Evolutionary conservation across 2,329 filamentous ascomycete species (phyloP).

Genomic region (Coniochaeta hoffmannii): DNA sequence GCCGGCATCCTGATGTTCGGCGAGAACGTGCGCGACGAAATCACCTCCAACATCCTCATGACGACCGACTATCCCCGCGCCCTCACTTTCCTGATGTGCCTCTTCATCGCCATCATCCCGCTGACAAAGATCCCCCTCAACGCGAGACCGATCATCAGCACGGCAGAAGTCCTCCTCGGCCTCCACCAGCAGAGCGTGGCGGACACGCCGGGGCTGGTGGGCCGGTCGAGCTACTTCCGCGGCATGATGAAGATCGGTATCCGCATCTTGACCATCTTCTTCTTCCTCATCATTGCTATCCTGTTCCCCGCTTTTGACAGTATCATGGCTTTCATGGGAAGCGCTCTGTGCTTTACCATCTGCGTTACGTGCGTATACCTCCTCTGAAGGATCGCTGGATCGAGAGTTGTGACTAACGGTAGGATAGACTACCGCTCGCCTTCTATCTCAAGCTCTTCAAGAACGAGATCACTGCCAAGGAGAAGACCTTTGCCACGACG

Average conservation of each 20-base stretch:
- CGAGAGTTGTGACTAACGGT: background rate
- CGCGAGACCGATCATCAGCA: slow-evolving; percentile 79
- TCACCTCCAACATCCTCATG: slow-evolving; percentile 82
- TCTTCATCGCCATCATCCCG: slow-evolving; percentile 87
- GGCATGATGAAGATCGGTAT: slow-evolving; percentile 52
- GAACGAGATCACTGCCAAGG: slow-evolving; percentile 54
- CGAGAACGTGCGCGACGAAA: slow-evolving; percentile 76
- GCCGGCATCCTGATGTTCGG: slow-evolving; percentile 93
- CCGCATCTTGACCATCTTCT: slow-evolving; percentile 57
- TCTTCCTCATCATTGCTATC: slow-evolving; percentile 68
- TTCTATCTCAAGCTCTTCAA: slow-evolving; percentile 91
- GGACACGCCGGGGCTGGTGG: slow-evolving; percentile 38
- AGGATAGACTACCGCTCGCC: slow-evolving; percentile 57
- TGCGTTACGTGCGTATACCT: slow-evolving; percentile 61
- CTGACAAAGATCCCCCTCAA: slow-evolving; percentile 93
- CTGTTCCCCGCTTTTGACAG: slow-evolving; percentile 72
- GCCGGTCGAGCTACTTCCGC: slow-evolving; percentile 49
- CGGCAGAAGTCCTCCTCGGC: slow-evolving; percentile 72
- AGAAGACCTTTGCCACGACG: slow-evolving; percentile 60
- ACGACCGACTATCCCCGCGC: slow-evolving; percentile 65
- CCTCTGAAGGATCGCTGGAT: background rate
- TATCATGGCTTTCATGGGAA: slow-evolving; percentile 87
- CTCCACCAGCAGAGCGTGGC: slow-evolving; percentile 48
- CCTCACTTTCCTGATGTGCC: slow-evolving; percentile 71
- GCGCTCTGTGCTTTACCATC: slow-evolving; percentile 85